These are phyloP conservation scores for Kwoniella sp. DNA, from an alignment of 768 basidiomycete species.

Conservation along the genomic window DNA sequence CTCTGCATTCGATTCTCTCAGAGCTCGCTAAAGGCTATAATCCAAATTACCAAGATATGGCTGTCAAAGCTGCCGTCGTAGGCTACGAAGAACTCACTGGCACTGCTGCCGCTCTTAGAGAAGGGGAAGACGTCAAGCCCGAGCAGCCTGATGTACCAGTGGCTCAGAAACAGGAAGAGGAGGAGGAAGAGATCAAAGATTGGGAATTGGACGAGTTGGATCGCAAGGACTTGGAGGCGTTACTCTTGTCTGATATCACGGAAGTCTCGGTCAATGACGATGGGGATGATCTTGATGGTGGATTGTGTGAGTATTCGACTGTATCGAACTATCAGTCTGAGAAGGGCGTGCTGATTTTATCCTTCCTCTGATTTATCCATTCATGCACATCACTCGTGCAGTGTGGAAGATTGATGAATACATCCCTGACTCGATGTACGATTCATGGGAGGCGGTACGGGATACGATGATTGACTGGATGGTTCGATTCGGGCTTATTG, in stretches of 20 bases:
- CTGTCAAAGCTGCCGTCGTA: slow-evolving; percentile 91
- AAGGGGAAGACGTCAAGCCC: slow-evolving; percentile 22
- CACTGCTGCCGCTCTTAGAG: not conserved
- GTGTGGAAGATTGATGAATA: slow-evolving; percentile 80
- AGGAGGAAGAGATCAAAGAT: slow-evolving; percentile 55
- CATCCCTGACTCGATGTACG: slow-evolving; percentile 77
- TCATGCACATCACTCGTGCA: too few species aligned
- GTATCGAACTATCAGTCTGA: not conserved
- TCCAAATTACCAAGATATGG: slow-evolving; percentile 99
- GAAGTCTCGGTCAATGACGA: slow-evolving; percentile 60
- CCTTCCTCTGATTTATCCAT: too few species aligned
- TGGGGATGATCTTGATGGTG: slow-evolving; percentile 43
- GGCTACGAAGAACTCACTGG: slow-evolving; percentile 71
- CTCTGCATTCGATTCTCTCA: slow-evolving; percentile 79
- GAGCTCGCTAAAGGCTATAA: slow-evolving; percentile 84
- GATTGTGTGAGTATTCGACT: slow-evolving; percentile 62
- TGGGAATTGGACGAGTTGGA: slow-evolving; percentile 61
- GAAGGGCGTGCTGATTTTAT: not conserved
- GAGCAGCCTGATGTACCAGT: slow-evolving; percentile 32
- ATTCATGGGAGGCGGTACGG: slow-evolving; percentile 71
- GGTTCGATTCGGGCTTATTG: slow-evolving; percentile 65
- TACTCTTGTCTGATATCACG: slow-evolving; percentile 75
- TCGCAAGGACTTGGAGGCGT: slow-evolving; percentile 66
- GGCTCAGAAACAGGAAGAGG: slow-evolving; percentile 45
- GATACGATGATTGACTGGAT: slow-evolving; percentile 67